Base-by-base conservation (phyloP, 345 rosid species). In the Triadica sebifera region DNA sequence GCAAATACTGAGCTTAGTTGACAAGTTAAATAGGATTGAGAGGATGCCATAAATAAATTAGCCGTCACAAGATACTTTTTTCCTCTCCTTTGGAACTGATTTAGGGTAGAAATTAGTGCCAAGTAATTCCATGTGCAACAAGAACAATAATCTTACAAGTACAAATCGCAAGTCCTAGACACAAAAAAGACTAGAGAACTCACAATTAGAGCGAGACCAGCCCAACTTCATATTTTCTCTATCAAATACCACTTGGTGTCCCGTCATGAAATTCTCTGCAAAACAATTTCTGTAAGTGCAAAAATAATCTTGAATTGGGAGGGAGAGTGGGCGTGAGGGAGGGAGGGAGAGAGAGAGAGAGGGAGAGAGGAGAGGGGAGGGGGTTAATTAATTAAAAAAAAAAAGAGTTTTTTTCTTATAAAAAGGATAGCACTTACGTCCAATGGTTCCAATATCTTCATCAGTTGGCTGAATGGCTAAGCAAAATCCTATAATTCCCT, bases 181-280 rank as follows among this genome's bases (percentile, higher is more conserved):
- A 49, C 53, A 34, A 39, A 51, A 64, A 19, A 29, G n/a, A 38
- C 38, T 6, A 11, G 61, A 51, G 59, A 74, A 77, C 96, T 90
- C 81, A 93, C 98, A 93, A 67, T 85, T 83, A 24, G 97, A 93
- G 12, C 38, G 75, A 56, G 98, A 93, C 98, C 98, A 93, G 62
- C 93, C 90, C 69, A 91, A 82, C 87, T 84, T 91, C 86, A 90
- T 71, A 78, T 86, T 86, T 79, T 91, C 98, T 74, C 91, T 85
- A 76, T 93, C 94, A 80, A 91, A 93, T 69, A 93, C 97, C 71
- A 93, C 77, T 39, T 84, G 82, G 57, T 91, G 89, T 56, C 97
- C 94, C 0, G 79, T 81, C 97, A 93, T 88, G 86, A 87, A 87
- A 86, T 93, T 91, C 83, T 91, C 98, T 93, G 93, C 92, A 79